phyloP scores from a whole-genome alignment of 2,329 filamentous ascomycete genomes.

The Sporothrix luriei region DNA sequence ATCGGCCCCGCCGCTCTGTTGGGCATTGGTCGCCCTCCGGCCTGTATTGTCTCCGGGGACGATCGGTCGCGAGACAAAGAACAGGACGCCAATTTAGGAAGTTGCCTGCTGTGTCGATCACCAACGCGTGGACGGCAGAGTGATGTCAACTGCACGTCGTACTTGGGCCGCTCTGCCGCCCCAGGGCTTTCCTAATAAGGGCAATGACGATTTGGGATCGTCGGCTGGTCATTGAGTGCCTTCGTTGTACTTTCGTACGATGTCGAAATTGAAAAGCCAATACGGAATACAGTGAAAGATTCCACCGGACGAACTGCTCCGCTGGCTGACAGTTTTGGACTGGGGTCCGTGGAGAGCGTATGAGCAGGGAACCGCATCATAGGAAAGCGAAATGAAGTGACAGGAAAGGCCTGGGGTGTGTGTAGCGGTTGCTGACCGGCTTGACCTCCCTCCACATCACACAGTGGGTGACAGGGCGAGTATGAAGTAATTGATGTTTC shows the following conservation, averaged over 20 bases:
- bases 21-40: neutral
- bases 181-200: no score
- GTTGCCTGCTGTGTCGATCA: constrained; percentile 11
- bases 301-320: constrained; percentile 22
- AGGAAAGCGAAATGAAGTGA: neutral
- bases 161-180: no score
- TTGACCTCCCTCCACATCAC: neutral
- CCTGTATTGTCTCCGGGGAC: neutral
- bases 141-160: constrained; percentile 5
- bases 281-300: neutral
- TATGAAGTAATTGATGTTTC: neutral
- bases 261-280: neutral
- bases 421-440: neutral
- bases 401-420: neutral
- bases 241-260: neutral
- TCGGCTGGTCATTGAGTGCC: neutral
- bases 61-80: neutral
- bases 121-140: neutral
- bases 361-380: neutral
- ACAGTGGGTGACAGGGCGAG: neutral
- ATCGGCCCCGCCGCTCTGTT: neutral
- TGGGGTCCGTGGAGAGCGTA: neutral
- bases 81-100: neutral
- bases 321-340: neutral
- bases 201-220: constrained; percentile 3